Evolutionary conservation across 164 flowering plant species (phyloP).

Genomic region (Vitis labrusca): DNA sequence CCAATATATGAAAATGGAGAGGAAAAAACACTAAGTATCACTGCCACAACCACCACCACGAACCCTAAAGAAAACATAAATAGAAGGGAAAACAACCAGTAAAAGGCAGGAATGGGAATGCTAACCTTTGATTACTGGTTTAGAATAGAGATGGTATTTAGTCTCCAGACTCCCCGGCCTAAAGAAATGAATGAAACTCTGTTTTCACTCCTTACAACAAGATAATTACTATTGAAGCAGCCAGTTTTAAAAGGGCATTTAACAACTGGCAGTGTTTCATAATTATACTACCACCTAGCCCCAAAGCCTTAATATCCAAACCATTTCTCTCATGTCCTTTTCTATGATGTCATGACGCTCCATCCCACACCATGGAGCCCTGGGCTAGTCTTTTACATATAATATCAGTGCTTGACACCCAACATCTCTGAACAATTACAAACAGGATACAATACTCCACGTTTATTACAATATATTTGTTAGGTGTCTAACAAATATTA

Average conservation of each 20-base stretch:
- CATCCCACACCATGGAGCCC: neutral
- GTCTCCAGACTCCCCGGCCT: neutral
- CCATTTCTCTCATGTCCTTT: slow-evolving; percentile 9
- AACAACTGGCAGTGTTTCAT: neutral
- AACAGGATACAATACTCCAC: too few species aligned
- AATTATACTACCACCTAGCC: neutral
- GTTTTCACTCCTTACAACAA: neutral
- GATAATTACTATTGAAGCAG: neutral
- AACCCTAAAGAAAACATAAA: too few species aligned
- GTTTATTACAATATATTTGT: too few species aligned
- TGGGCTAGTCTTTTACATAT: neutral
- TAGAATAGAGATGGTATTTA: neutral
- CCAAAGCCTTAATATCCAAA: neutral
- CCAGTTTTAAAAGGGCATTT: neutral
- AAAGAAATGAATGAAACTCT: slow-evolving; percentile 2
- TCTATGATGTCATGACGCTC: slow-evolving; percentile 4
- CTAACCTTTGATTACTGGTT: neutral
- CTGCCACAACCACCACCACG: too few species aligned
- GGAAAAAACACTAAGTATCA: neutral
- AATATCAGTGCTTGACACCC: too few species aligned
- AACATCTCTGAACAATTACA: too few species aligned
- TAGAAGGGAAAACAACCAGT: too few species aligned
- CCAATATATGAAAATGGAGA: neutral
- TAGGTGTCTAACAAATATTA: too few species aligned
- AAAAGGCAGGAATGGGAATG: too few species aligned